Evolutionary conservation across 768 basidiomycete genomes (phyloP), one percentile per base, ranked within the genome.

Genomic region (Amylocystis lapponica): DNA sequence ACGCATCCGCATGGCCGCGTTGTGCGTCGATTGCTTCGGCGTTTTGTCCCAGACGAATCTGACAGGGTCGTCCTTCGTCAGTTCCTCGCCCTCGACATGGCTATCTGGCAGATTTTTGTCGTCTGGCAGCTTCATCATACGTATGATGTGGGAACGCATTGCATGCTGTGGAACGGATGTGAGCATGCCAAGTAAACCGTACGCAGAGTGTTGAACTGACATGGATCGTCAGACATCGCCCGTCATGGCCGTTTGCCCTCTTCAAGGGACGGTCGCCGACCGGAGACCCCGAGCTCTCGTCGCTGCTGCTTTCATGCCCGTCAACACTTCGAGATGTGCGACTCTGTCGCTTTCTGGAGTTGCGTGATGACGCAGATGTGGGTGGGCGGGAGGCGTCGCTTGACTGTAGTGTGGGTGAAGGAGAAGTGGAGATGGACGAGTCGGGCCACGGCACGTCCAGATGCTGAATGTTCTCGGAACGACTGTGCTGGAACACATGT

Each of bases 41-140:
- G 86, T 88, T 58, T 84, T 85, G 48, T 82, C 78, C 86, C 86
- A 88, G 4, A 86, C 79, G 50, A 87, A 87, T 16, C 85, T 79
- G 12, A 87, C 68, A 1, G 83, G 75, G n/a, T 79, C 72, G 17
- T 68, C 57, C 10, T 66, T 53, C 2, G 62, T 65, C 1, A 79
- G 52, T 3, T 62, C 53, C 10, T 59, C 64, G 13, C 76, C 80
- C 53, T 87, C 84, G 9, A 54, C 51, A 52, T 84, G 76, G 40
- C 74, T 78, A 43, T 76, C 75, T 1, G 86, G 86, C 7, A 87
- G 64, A 1, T 72, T 56, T 46, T 77, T 76, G 51, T 79, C 81
- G 27, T 59, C 69, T 6, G 72, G 66, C 5, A 83, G 45, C 16
- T 68, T 63, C 79, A 88, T 83, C 39, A 73, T 59, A 30, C 65